phyloP scores from a whole-genome alignment of 768 basidiomycete species.

The Mycena polygramma region DNA sequence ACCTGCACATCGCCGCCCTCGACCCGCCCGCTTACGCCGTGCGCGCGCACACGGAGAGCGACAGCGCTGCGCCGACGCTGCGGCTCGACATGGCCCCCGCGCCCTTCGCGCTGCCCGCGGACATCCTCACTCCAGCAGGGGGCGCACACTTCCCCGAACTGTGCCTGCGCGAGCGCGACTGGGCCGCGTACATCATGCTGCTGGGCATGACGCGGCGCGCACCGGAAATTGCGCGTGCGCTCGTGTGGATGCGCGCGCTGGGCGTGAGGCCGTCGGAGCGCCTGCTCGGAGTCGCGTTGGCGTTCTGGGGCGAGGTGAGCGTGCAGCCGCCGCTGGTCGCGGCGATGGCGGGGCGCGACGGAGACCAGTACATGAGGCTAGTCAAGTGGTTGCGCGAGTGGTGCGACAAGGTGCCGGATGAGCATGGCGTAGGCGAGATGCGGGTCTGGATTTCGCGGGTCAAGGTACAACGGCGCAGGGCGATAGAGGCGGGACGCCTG shows the following conservation, averaged over 20 bases:
- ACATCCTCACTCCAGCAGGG: slow-evolving; percentile 24
- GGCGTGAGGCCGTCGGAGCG: slow-evolving; percentile 63
- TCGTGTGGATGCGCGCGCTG: slow-evolving; percentile 83
- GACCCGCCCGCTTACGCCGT: slow-evolving; percentile 53
- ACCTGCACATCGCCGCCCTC: slow-evolving; percentile 45
- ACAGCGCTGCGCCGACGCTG: slow-evolving; percentile 17
- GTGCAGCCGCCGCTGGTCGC: slow-evolving; percentile 72
- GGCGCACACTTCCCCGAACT: slow-evolving; percentile 25
- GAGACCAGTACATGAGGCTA: slow-evolving; percentile 59
- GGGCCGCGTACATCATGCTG: slow-evolving; percentile 70
- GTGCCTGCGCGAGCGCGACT: slow-evolving; percentile 64
- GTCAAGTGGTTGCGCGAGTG: slow-evolving; percentile 68
- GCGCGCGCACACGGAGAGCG: slow-evolving; percentile 43
- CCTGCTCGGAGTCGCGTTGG: slow-evolving; percentile 73
- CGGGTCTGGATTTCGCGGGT: slow-evolving; percentile 47
- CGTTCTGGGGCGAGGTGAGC: slow-evolving; percentile 81
- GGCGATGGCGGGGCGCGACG: slow-evolving; percentile 50
- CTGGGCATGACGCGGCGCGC: slow-evolving; percentile 65
- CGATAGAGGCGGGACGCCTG: slow-evolving; percentile 39
- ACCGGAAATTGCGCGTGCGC: slow-evolving; percentile 71
- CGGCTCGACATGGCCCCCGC: slow-evolving; percentile 5
- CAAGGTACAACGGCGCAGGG: slow-evolving; percentile 42
- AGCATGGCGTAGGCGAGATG: slow-evolving; percentile 52
- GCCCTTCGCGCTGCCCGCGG: slow-evolving; percentile 23
- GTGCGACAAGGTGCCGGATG: slow-evolving; percentile 60